Evolutionary conservation across 2,329 filamentous ascomycete species (phyloP), one percentile per base, ranked within the genome.

Genomic region (Tolypocladium nubicola): DNA sequence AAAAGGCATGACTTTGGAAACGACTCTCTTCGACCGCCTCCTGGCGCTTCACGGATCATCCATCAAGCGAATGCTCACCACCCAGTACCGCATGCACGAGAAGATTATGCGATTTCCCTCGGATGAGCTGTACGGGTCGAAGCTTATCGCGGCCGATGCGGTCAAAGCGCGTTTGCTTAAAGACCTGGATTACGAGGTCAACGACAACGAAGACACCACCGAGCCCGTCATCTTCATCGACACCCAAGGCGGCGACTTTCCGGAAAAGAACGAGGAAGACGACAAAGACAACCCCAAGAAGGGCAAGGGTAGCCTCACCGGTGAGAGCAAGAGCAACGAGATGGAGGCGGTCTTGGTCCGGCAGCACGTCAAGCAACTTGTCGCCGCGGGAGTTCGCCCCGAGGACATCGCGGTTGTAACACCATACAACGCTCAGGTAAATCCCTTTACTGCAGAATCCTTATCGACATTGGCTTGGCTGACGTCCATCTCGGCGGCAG

Each of bases 1-100:
- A 56, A 78, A 80, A 58, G 79, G 78, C 7, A 77, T 84, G 65
- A 85, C 81, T 1, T 80, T 99, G 7, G 92, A 96, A 67, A 89
- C 81, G n/a, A 97, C 94, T 0, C 78, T 99, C 37, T 99, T 99
- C 70, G 93, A 97, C 70, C 83, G 94, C 35, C 79, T 99, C 47
- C 79, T 99, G 50, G 79, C 81, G 6, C 76, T 97, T 19, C 89
- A 99, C 68, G 94, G 94, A 1, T 74, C 85, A 1, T 78, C 77
- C 5, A 91, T 99, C 74, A 97, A 97, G 75, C 81, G 89, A 55
- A 96, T 97, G 89, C 82, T 99, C 30, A 97, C 90, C 4, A 96
- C 88, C 5, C 94, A 99, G 74, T 99, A 99, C 71, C 90, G 94
- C 41, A 99, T 99, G 94, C 91, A 99, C 69, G 88, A 96, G 67